These are phyloP conservation scores for Hanseniaspora valbyensis DNA, from an alignment of 805 yeast genomes.

Conservation along the genomic window DNA sequence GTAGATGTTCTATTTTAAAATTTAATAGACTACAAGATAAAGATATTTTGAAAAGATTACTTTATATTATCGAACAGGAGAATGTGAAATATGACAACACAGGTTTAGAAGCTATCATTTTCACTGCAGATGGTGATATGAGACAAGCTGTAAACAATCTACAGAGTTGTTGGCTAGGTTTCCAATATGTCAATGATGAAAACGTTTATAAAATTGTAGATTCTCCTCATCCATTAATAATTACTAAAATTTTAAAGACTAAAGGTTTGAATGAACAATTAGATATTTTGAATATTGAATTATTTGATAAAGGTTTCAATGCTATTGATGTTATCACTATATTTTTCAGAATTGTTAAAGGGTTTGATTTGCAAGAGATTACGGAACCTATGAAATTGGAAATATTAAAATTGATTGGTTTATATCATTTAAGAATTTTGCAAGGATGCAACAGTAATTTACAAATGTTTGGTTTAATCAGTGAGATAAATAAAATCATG, in stretches of 20 bases:
- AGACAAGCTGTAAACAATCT: conserved; percentile 92
- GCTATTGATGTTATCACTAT: conserved; percentile 89
- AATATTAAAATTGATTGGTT: conserved; percentile 75
- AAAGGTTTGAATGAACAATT: conserved; percentile 55
- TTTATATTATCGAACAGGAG: conserved; percentile 60
- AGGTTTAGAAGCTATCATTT: conserved; percentile 83
- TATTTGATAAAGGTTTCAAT: conserved; percentile 87
- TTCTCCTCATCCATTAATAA: conserved; percentile 85
- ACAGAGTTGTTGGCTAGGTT: conserved; percentile 90
- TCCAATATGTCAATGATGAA: conserved; percentile 78
- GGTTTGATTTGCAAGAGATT: conserved; percentile 44
- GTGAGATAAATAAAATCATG: conserved; percentile 35
- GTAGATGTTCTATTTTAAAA: conserved; percentile 89
- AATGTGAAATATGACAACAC: conserved; percentile 70
- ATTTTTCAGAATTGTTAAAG: conserved; percentile 74
- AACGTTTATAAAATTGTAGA: conserved; percentile 94
- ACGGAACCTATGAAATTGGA: conserved; percentile 62
- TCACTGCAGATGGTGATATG: conserved; percentile 98
- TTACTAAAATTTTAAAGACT: conserved; percentile 55
- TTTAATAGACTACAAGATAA: conserved; percentile 72
- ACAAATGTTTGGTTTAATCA: conserved; percentile 74
- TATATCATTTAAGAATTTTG: conserved; percentile 79
- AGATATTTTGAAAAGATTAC: conserved; percentile 66
- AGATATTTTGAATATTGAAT: conserved; percentile 42
- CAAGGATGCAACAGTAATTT: conserved; percentile 87